A percentile compares a stretch with the other conserved stretches of the same genome.
phyloP scores from a whole-genome alignment of 371 early-diverging fungal species.

The Mortierella sp. region DNA sequence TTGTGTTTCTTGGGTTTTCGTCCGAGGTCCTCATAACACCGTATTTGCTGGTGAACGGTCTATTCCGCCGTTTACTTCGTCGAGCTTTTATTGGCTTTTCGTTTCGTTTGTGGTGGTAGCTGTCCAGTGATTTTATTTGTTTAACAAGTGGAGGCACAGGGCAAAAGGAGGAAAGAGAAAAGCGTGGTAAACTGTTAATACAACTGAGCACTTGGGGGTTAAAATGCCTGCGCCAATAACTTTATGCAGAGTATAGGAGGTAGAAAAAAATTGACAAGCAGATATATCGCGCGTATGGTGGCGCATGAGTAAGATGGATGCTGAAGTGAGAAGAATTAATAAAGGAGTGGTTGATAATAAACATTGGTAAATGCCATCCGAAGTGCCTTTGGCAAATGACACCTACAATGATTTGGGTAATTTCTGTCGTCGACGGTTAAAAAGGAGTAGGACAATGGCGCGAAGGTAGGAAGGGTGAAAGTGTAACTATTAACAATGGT shows the following conservation, averaged over 20 bases:
- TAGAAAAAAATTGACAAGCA: neutral
- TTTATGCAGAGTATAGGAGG: neutral
- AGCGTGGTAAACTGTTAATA: neutral
- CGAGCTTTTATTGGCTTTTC: neutral
- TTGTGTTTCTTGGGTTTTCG: neutral
- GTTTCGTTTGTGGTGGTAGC: neutral
- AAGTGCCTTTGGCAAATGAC: neutral
- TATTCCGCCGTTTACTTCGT: neutral
- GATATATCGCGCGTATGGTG: neutral
- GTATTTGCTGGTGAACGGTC: neutral
- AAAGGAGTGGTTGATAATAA: neutral
- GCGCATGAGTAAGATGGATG: neutral
- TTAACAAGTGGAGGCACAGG: neutral
- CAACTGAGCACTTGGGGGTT: neutral
- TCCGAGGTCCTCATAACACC: constrained; percentile 12
- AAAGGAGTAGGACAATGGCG: neutral
- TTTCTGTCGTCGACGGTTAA: constrained; percentile 2
- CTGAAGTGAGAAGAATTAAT: neutral
- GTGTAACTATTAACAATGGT: neutral
- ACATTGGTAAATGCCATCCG: neutral
- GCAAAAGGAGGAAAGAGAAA: neutral
- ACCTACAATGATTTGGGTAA: neutral
- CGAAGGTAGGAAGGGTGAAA: constrained; percentile 2
- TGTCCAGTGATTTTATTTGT: neutral
- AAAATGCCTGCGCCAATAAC: neutral